Evolutionary conservation across 1,284 basidiomycete genomes (phyloP), one percentile per base, ranked within the genome.

Genomic region (Austroboletus niveus): DNA sequence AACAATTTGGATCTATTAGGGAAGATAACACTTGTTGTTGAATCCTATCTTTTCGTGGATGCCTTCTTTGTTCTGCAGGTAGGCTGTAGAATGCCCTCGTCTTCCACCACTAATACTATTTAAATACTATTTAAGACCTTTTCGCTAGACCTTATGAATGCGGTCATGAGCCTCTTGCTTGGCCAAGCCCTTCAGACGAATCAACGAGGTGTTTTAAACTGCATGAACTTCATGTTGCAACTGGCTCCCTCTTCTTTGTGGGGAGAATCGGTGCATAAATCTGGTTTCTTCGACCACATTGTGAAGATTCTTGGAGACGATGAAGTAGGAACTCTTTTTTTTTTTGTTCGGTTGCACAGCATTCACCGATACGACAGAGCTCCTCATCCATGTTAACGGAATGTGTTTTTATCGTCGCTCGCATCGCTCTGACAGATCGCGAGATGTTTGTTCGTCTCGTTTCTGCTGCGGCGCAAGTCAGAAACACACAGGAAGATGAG

Each of bases 11-110:
- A 95, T 62, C 65, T 92, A 22, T 70, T 93, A 15, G 81, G 82
- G n/a, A 84, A 77, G 52, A 76, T 85, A 27, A 79, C 82, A 9
- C 71, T 72, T 47, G 79, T 95, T 36, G 62, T 92, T n/a, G 89
- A 93, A 64, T 89, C 89, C 2, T 95, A 94, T 68, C 72, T 91
- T 50, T 68, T 95, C 9, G 74, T 92, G 5, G 89, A 92, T 65
- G 82, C 83, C 0, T 52, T 70, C n/a, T 69, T 75, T 7, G 72
- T 95, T 46, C 68, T 91, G 35, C 82, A 88, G 77, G 92, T 92
- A 54, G 53, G 73, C 62, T 11, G 9, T 32, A 42, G 27, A 22
- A 30, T 20, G 7, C 2, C 8, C 4, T 40, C 24, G 47, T 46
- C n/a, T 42, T 35, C 44, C 30, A 46, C 48, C 14, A 52, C 27